phyloP scores from a whole-genome alignment of 176 grass and related monocot genomes.

The Carex kokanica region DNA sequence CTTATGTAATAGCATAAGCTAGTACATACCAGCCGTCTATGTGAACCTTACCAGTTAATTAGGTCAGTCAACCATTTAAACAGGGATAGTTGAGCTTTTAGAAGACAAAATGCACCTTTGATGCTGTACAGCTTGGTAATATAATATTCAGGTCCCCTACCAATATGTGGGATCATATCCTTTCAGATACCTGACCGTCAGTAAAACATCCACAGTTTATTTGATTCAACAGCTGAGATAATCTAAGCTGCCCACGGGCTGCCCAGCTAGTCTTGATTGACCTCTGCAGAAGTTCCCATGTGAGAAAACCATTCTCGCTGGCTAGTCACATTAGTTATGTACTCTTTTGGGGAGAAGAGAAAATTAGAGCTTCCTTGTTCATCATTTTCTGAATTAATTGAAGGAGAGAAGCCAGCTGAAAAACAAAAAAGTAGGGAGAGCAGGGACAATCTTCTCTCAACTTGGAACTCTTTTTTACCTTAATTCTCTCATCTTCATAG shows the following conservation, averaged over 20 bases:
- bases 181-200: too few relatives aligned
- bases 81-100: not conserved
- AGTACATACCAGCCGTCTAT: not conserved
- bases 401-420: not conserved
- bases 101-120: not conserved
- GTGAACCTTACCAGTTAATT: not conserved
- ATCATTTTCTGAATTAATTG: not conserved
- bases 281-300: not conserved
- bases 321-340: not conserved
- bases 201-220: too few relatives aligned
- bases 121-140: not conserved
- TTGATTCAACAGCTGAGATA: too few relatives aligned
- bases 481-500: too few relatives aligned
- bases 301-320: not conserved
- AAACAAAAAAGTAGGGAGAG: not conserved
- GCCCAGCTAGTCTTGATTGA: too few relatives aligned
- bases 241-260: too few relatives aligned
- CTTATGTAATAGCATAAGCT: not conserved
- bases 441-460: too few relatives aligned
- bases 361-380: too few relatives aligned
- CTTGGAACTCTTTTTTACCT: too few relatives aligned
- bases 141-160: too few relatives aligned
- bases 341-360: too few relatives aligned
- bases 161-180: too few relatives aligned
- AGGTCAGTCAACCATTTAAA: not conserved